Percentiles rank a stretch among this genome's conserved stretches.
Evolutionary conservation across 2,329 filamentous ascomycete species (phyloP).

Genomic region (Xylariaceae sp.): DNA sequence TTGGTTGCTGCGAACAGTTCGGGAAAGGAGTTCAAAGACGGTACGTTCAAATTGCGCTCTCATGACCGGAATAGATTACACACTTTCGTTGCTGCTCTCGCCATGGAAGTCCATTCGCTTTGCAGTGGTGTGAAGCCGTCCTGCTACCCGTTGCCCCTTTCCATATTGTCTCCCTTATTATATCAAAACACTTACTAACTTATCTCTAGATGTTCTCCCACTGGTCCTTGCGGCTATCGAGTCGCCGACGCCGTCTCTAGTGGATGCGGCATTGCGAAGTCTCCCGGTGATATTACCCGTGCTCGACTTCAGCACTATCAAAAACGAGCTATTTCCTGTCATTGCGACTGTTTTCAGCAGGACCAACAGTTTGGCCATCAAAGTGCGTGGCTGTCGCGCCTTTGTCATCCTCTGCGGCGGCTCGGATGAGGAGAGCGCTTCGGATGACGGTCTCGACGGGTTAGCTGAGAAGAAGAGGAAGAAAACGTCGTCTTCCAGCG

Average conservation of each 20-base stretch:
- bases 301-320: slow-evolving; percentile 93
- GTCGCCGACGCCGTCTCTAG: slow-evolving; percentile 80
- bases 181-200: not conserved
- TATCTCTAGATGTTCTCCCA: slow-evolving; percentile 68
- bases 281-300: slow-evolving; percentile 77
- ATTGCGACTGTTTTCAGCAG: slow-evolving; percentile 87
- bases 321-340: slow-evolving; percentile 92
- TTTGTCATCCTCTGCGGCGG: slow-evolving; percentile 88
- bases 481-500: slow-evolving; percentile 63
- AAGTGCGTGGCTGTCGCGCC: slow-evolving; percentile 84
- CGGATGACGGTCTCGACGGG: slow-evolving; percentile 71
- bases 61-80: not conserved
- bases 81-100: not conserved
- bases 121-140: not conserved
- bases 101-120: too few species aligned
- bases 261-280: slow-evolving; percentile 77
- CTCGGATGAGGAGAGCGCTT: slow-evolving; percentile 43
- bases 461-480: slow-evolving; percentile 53
- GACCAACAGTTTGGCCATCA: slow-evolving; percentile 90
- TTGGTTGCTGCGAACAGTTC: slow-evolving; percentile 74
- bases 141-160: not conserved
- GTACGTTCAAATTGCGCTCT: slow-evolving; percentile 39
- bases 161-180: not conserved
- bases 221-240: slow-evolving; percentile 80
- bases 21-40: slow-evolving; percentile 91